Evolutionary conservation across 2,329 filamentous ascomycete species (phyloP), one percentile per base, ranked within the genome.

Genomic region (Thelonectria discophora): DNA sequence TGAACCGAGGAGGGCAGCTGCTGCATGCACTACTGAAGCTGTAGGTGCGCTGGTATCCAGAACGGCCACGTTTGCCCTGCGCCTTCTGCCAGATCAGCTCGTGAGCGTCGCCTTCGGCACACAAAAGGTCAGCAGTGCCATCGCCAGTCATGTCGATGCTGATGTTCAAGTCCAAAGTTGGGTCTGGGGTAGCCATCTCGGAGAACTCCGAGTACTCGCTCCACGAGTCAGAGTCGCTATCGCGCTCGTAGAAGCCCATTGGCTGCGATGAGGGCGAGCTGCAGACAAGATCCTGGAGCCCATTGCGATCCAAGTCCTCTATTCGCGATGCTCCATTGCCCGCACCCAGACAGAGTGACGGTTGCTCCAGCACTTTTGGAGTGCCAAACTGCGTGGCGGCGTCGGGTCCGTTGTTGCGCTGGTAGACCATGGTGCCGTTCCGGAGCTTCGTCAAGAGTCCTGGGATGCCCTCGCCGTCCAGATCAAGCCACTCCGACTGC

Each of bases 401-500:
- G 17, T 17, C 6, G 11, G 21, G 37, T 7, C 17, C 51, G 24
- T 18, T 34, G 20, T 60, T 60, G 6, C 51, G 37, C 12, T 60
- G 21, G 34, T 60, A 60, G 24, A 27, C 50, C 58, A 45, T 50
- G 12, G 34, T 24, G 21, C 21, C 21, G 2, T 20, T 45, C 9
- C 42, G 30, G 3, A 13, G 10, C 12, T 51, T 18, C 8, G 37
- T 30, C 2, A 60, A n/a, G 12, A 60, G 13, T 1, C 58, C 58
- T 2, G 37, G 24, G 6, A 45, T n/a, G 4, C 58, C 58, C n/a
- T 60, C 58, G 4, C 46, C 58, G 32, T 60, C 45, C 2, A 60
- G 58, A 39, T 60, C 58, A 12, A 50, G 2, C 49, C 49, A 52
- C 21, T 24, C 21, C 21, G 21, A 24, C 11, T 32, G 49, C 2